phyloP scores from a whole-genome alignment of 257 asterid genomes.

The Solanum pimpinellifolium region DNA sequence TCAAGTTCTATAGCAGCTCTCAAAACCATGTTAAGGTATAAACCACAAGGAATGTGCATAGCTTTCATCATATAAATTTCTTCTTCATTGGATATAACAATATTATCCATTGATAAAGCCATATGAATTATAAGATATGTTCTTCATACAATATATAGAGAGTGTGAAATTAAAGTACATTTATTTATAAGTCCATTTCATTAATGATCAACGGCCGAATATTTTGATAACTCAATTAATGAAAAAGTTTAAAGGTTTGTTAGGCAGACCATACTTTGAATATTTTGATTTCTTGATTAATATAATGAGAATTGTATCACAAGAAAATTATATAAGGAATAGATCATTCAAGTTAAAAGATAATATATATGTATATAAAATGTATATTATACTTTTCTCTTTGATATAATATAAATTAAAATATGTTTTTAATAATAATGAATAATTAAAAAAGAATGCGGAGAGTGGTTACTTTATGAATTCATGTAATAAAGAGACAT shows the following conservation, averaged over 20 bases:
- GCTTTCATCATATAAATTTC: neutral
- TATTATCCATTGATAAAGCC: neutral
- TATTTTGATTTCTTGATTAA: too few relatives aligned
- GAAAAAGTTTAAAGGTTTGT: neutral
- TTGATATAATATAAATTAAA: too few relatives aligned
- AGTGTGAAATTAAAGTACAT: neutral
- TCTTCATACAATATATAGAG: neutral
- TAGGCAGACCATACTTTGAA: neutral
- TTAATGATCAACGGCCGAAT: neutral
- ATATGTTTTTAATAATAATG: too few relatives aligned
- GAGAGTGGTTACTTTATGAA: too few relatives aligned
- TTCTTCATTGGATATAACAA: neutral
- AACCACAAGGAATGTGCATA: neutral
- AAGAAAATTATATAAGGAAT: too few relatives aligned
- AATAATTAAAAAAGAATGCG: too few relatives aligned
- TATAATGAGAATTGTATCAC: too few relatives aligned
- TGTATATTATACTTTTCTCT: too few relatives aligned
- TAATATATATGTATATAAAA: too few relatives aligned
- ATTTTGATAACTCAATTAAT: neutral
- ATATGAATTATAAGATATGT: neutral
- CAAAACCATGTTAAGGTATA: neutral
- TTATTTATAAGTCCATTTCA: neutral
- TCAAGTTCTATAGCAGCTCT: conserved; percentile 3
- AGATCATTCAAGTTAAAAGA: too few relatives aligned
- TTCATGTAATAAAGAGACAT: too few relatives aligned